Base-by-base conservation (phyloP, 768 basidiomycete species). In the Vararia minispora region DNA sequence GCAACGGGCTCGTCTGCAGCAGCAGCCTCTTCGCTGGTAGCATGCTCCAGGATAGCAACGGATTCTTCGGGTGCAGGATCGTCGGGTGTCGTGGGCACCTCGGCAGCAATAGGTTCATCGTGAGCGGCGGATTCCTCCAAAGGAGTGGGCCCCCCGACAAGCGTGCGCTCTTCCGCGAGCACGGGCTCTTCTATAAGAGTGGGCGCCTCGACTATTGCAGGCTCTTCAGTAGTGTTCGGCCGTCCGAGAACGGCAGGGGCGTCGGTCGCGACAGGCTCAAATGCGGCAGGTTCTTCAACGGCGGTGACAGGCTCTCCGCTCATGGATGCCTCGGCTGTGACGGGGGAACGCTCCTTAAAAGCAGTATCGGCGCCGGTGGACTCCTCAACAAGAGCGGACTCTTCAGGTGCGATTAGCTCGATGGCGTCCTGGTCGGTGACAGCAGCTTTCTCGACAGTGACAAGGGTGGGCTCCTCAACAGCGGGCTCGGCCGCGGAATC, bases 61-160 rank as follows among this genome's bases (percentile, higher is more conserved):
- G 21, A 29, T 12, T 18, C 20, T 13, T 32, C 28, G 16, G 33
- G n/a, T n/a, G n/a, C 35, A 18, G 34, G 43, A 21, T 45, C 44
- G 6, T 29, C 28, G 24, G 31, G 24, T 4, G 13, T 23, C 13
- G 10, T 23, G 18, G 25, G n/a, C 28, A 28, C 32, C 35, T 45
- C 28, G 6, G 14, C 24, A 8, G 11, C 24, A 6, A 32, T 17
- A 1, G 27, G 10, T 20, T 2, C 28, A 22, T 11, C 11, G 20
- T 16, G 22, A 26, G 18, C 3, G 18, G 27, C 25, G 6, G 16
- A 29, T 22, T 39, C 37, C 20, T 29, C 28, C 22, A 24, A 14
- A 5, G n/a, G n/a, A n/a, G 17, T 17, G 39, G 22, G 29, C 7
- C 14, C 27, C 18, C 21, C 13, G 3, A 18, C 6, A 17, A 16